phyloP scores from a whole-genome alignment of 2,329 filamentous ascomycete species.

The Colletotrichum agaves region DNA sequence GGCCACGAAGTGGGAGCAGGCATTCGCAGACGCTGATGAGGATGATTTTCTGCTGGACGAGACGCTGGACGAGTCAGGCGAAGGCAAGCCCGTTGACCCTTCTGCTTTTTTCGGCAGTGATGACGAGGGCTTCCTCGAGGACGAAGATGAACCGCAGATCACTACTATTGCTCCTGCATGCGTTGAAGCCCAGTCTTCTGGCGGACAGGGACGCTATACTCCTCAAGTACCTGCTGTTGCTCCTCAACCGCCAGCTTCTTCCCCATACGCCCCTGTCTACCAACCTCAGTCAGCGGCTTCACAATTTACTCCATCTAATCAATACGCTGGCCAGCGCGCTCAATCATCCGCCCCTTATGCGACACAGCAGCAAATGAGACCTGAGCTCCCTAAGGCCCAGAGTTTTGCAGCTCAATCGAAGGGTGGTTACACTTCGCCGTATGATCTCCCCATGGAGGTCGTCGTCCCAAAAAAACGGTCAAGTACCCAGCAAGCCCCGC shows the following conservation, averaged over 20 bases:
- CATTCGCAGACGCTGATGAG: slow-evolving; percentile 80
- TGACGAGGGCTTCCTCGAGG: slow-evolving; percentile 86
- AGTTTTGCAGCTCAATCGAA: slow-evolving; percentile 94
- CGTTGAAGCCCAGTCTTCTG: slow-evolving; percentile 11
- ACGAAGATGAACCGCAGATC: slow-evolving; percentile 58
- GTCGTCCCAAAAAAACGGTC: slow-evolving; percentile 75
- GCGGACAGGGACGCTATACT: slow-evolving; percentile 37
- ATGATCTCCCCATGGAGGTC: slow-evolving; percentile 93
- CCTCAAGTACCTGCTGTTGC: slow-evolving; percentile 11
- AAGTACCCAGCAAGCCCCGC: slow-evolving; percentile 66
- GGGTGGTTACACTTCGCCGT: slow-evolving; percentile 92
- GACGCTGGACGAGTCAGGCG: slow-evolving; percentile 52
- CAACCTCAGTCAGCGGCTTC: slow-evolving; percentile 37
- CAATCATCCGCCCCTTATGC: slow-evolving; percentile 50
- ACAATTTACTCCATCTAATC: slow-evolving; percentile 28
- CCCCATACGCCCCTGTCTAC: slow-evolving; percentile 35
- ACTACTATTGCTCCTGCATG: slow-evolving; percentile 39
- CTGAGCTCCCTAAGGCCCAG: slow-evolving; percentile 69
- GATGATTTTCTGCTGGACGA: slow-evolving; percentile 72
- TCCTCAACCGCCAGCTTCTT: slow-evolving; percentile 7
- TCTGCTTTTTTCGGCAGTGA: slow-evolving; percentile 81
- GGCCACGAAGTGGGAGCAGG: slow-evolving; percentile 84
- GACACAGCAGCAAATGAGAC: slow-evolving; percentile 47
- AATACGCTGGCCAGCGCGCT: slow-evolving; percentile 41
- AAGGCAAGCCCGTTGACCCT: slow-evolving; percentile 65